Base-by-base conservation (phyloP, 805 yeast genomes). In the Lachancea sp. region DNA sequence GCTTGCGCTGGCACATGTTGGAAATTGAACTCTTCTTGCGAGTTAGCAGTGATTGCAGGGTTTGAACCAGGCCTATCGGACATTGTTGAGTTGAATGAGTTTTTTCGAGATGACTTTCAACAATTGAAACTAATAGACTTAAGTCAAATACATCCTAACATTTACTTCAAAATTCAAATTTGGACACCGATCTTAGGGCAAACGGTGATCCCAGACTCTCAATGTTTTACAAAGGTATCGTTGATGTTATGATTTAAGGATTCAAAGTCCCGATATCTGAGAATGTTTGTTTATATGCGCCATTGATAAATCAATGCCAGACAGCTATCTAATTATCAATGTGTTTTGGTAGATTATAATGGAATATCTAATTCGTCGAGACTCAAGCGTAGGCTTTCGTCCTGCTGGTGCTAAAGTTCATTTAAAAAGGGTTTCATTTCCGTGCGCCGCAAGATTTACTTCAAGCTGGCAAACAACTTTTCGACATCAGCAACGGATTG, bases 401-500 rank as follows among this genome's bases (percentile, higher is more conserved):
- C 19, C 25, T 35, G 26, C 26, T 35, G 15, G 17, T 35, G 8
- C 25, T 22, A 8, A 22, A 22, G 25, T 35, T 35, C 38, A 16
- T 35, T 35, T 35, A 18, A 35, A 20, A 35, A 35, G 25, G 27
- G 38, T 18, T 18, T 22, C 17, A 35, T 20, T 35, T 17, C 17
- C 19, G 38, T 4, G 25, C 25, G 25, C 25, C 8, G 25, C 25
- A 22, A 22, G 8, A 6, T 32, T 51, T 54, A 62, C 42, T 59
- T 61, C 54, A 60, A 55, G 48, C 63, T 51, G 47, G 81, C 74
- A 59, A 88, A 88, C 68, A 85, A 72, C 70, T 79, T 83, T 80
- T 93, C 99, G 60, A 91, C 77, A 63, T 93, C 98, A 62, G 85
- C 76, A 58, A 93, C 83, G 57, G 97, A 80, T 77, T 93, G 97